Evolutionary conservation across 2,329 filamentous ascomycete genomes (phyloP).

Genomic region (Neofusicoccum kwambonambiense): DNA sequence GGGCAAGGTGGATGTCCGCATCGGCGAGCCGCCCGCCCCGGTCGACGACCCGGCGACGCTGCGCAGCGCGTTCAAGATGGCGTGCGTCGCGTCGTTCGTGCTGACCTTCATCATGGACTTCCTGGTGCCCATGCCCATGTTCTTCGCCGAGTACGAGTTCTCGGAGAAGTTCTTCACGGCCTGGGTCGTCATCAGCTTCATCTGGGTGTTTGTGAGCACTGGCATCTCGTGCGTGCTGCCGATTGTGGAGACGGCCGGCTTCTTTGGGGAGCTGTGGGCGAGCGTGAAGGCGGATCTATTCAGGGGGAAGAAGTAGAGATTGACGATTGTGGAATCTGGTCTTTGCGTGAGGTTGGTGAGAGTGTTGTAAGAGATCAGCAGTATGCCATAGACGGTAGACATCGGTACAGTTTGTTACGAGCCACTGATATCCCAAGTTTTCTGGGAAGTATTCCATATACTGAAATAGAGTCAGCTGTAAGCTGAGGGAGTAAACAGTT

Average conservation of each 20-base stretch:
- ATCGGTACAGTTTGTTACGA: too few relatives aligned
- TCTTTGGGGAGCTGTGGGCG: conserved; percentile 26
- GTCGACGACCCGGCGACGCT: conserved; percentile 33
- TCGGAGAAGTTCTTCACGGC: conserved; percentile 41
- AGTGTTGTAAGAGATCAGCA: too few relatives aligned
- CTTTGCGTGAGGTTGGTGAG: too few relatives aligned
- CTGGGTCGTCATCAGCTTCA: conserved; percentile 43
- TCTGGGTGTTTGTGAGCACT: conserved; percentile 44
- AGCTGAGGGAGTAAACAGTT: too few relatives aligned
- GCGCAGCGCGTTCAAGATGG: conserved; percentile 37
- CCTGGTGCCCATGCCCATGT: conserved; percentile 43
- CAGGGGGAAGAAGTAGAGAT: neutral
- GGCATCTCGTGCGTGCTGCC: conserved; percentile 43
- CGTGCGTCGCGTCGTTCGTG: conserved; percentile 37
- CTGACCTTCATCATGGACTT: conserved; percentile 43
- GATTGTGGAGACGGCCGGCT: conserved; percentile 41
- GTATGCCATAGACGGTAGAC: too few relatives aligned
- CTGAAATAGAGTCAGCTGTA: too few relatives aligned
- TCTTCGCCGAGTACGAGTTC: conserved; percentile 43
- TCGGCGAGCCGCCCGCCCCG: conserved; percentile 21
- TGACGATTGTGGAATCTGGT: too few relatives aligned
- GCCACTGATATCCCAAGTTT: too few relatives aligned
- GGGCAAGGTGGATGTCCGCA: neutral
- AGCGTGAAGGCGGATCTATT: conserved; percentile 22
- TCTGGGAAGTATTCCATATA: too few relatives aligned